Evolutionary conservation across 768 basidiomycete species (phyloP), one percentile per base, ranked within the genome.

Genomic region (Kwoniella heveanensis): DNA sequence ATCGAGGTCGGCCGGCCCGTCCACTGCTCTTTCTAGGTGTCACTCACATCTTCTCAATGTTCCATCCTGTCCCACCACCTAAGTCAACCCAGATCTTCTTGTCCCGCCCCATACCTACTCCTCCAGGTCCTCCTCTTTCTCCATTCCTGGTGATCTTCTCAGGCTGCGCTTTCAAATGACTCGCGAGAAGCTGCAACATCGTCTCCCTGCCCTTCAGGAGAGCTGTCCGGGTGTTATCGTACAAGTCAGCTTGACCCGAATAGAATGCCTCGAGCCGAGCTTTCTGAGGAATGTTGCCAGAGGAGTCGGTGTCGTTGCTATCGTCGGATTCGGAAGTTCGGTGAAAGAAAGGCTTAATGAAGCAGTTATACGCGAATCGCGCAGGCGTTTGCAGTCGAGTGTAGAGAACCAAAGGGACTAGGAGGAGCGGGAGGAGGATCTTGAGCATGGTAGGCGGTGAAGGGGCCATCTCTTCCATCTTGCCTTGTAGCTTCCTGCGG

Each of bases 41-140:
- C 39, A 65, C 70, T 61, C 37, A 72, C 75, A 89, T 89, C 62
- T 85, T 81, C 77, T 90, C 88, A 69, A 90, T 85, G 74, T 89
- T 90, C 81, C 86, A 86, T 6, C 86, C 86, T 13, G 89, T 90
- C 26, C 88, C 89, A 30, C 89, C 89, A 17, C 89, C 88, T 60
- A 90, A 86, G 73, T 90, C 89, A 19, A 90, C 83, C 89, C 89
- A 90, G 15, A 90, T 83, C 19, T 88, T 83, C 0, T 80, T 76
- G 0, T 83, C 82, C 32, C 32, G 5, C 32, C 48, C 32, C 13
- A 13, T 32, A 6, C 82, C 67, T 25, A 27, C 22, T 15, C 25
- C 56, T 29, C 46, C n/a, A n/a, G n/a, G n/a, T n/a, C n/a, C n/a
- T n/a, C n/a, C n/a, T 30, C 39, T 13, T 17, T 44, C 25, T 72